phyloP scores from a whole-genome alignment of 169 alveolate species.

The Cryptosporidium sp. region DNA sequence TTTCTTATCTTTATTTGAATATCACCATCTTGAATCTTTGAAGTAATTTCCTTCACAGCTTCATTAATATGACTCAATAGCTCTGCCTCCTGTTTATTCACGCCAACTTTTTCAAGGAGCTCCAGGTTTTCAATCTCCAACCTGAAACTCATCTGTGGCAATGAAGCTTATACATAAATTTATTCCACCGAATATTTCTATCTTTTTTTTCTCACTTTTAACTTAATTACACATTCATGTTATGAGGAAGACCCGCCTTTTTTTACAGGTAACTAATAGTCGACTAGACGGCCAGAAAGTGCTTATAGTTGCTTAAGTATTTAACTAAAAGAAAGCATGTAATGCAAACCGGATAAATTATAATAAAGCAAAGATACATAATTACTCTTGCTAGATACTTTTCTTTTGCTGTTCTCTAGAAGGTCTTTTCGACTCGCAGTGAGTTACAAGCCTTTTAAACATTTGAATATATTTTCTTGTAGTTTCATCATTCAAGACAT shows the following conservation, averaged over 20 bases:
- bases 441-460: conserved; percentile 90
- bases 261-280: conserved; percentile 30
- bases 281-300: conserved; percentile 19
- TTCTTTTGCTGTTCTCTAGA: conserved; percentile 2
- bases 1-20: background rate
- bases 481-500: conserved; percentile 92
- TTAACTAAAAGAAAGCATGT: background rate
- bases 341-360: background rate
- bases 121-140: conserved; percentile 7
- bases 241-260: conserved; percentile 10
- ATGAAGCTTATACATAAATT: background rate
- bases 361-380: background rate
- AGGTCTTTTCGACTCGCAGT: conserved; percentile 77
- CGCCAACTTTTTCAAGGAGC: conserved; percentile 24
- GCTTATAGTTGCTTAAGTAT: background rate
- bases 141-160: conserved; percentile 19
- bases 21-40: conserved; percentile 16
- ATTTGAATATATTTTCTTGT: conserved; percentile 89
- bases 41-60: conserved; percentile 27
- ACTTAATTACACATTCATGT: background rate
- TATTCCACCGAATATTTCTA: background rate
- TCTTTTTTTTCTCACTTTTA: background rate
- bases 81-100: conserved; percentile 31
- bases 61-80: conserved; percentile 25
- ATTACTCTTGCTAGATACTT: background rate